Base-by-base conservation (phyloP, 768 basidiomycete species). In the Russula foetens region DNA sequence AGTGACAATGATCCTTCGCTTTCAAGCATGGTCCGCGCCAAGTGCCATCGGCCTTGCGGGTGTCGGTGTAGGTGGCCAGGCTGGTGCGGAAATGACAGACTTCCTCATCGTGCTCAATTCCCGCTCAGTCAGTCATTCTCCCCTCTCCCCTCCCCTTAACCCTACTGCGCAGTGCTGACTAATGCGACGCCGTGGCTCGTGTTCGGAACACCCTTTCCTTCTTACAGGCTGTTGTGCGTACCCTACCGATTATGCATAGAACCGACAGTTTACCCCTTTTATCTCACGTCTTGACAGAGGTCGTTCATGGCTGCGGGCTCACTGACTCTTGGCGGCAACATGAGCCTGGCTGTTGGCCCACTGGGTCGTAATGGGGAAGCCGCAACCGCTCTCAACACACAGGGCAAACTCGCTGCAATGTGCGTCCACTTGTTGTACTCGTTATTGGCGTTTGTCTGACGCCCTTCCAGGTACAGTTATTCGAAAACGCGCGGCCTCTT, bases 291-390 rank as follows among this genome's bases (percentile, higher is more conserved):
- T 17, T 26, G 29, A 15, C 68, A 89, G 83, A 81, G 76, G 73
- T 85, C 88, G 1, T 98, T 99, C 75, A 98, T 98, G 96, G 81
- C 93, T 14, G 88, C 93, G 17, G 96, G 97, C 8, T 90, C 87
- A 7, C 71, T 99, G 60, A 93, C 90, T 2, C 75, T 97, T 2
- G 95, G 95, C 21, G 94, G 94, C 15, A 96, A 94, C 69, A 75
- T 95, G 73, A 93, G 92, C 63, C 75, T 92, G 46, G 88, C 95
- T 9, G 79, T 97, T 0, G 96, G 96, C 3, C 96, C 96, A 11
- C 75, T 98, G 0, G 96, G 96, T 23, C 85, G 96, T 29, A 98
- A 93, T 69, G 91, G 90, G n/a, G 96, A 98, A 75, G 96, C 93
- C 4, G 79, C 78, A 3, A 94, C 92, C 19, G 78, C 91, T 0